These are phyloP conservation scores for Skeletonema tropicum DNA, from an alignment of 108 stramenopile species.

Conservation along the genomic window DNA sequence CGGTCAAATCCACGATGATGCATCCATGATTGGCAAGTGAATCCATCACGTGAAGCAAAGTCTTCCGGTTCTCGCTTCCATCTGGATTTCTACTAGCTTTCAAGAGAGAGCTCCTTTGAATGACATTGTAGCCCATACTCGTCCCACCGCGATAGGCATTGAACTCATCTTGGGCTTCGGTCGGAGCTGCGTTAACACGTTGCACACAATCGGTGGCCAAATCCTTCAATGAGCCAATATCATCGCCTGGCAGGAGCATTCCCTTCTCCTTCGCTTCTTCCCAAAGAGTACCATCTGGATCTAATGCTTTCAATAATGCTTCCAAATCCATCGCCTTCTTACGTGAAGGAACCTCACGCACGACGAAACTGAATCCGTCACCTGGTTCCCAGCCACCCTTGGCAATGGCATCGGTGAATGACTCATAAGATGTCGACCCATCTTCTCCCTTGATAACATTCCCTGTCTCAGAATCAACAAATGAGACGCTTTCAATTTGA, in stretches of 20 bases:
- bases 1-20: slow-evolving; percentile 80
- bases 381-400: slow-evolving; percentile 74
- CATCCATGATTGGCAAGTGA: slow-evolving; percentile 81
- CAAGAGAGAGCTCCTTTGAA: slow-evolving; percentile 59
- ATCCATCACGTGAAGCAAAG: slow-evolving; percentile 87
- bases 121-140: slow-evolving; percentile 71
- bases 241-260: slow-evolving; percentile 58
- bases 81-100: slow-evolving; percentile 52
- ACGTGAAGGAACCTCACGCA: slow-evolving; percentile 73
- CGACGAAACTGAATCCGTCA: slow-evolving; percentile 79
- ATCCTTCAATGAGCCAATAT: slow-evolving; percentile 55
- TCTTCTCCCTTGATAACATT: slow-evolving; percentile 30
- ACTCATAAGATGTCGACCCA: slow-evolving; percentile 44
- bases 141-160: slow-evolving; percentile 59
- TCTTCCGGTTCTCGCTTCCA: slow-evolving; percentile 65
- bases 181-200: slow-evolving; percentile 61
- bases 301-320: slow-evolving; percentile 67
- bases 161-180: slow-evolving; percentile 47
- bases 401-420: slow-evolving; percentile 63
- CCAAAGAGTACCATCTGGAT: slow-evolving; percentile 75
- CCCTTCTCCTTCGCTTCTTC: slow-evolving; percentile 62
- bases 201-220: slow-evolving; percentile 58
- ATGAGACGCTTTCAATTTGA: slow-evolving; percentile 62
- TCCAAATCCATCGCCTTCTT: slow-evolving; percentile 61
- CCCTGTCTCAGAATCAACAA: slow-evolving; percentile 58